Evolutionary conservation across 352 stramenopile species (phyloP).

Genomic region (Globisporangium mamillatum): DNA sequence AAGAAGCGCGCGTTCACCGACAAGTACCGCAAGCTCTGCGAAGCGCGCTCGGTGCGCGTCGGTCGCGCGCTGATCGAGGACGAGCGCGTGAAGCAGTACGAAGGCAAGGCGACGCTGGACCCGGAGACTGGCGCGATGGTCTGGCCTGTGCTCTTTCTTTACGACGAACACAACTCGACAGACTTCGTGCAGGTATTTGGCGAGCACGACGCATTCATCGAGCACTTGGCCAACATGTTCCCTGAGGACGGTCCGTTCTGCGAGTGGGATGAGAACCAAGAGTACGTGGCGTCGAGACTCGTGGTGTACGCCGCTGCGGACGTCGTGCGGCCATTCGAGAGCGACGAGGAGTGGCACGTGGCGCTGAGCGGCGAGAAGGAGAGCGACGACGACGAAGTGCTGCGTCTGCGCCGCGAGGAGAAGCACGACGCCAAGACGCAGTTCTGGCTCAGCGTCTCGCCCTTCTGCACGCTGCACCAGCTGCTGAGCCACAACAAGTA

Average conservation of each 20-base stretch:
- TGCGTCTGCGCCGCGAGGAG: constrained; percentile 61
- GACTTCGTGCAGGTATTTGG: constrained; percentile 83
- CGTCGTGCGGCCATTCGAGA: constrained; percentile 65
- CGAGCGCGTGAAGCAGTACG: constrained; percentile 76
- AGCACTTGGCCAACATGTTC: constrained; percentile 90
- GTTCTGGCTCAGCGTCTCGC: constrained; percentile 74
- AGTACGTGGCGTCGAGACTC: constrained; percentile 77
- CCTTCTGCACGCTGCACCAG: constrained; percentile 75
- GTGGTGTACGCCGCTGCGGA: constrained; percentile 73
- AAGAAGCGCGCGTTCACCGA: constrained; percentile 63
- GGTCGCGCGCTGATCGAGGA: constrained; percentile 75
- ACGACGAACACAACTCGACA: constrained; percentile 81
- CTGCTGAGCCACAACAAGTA: constrained; percentile 73
- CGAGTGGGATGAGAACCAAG: constrained; percentile 67
- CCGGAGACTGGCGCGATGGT: constrained; percentile 54
- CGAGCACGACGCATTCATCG: constrained; percentile 77
- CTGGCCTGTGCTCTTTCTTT: constrained; percentile 84
- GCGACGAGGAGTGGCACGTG: constrained; percentile 70
- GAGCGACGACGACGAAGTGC: constrained; percentile 60
- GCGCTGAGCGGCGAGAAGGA: constrained; percentile 73
- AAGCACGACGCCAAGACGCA: constrained; percentile 75
- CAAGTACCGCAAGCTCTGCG: constrained; percentile 78
- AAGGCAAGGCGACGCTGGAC: constrained; percentile 79
- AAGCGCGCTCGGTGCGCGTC: constrained; percentile 57
- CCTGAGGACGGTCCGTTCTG: constrained; percentile 81